Conservation (phyloP, 495 filamentous ascomycete species). For the Penicillium atrosanguineum region DNA sequence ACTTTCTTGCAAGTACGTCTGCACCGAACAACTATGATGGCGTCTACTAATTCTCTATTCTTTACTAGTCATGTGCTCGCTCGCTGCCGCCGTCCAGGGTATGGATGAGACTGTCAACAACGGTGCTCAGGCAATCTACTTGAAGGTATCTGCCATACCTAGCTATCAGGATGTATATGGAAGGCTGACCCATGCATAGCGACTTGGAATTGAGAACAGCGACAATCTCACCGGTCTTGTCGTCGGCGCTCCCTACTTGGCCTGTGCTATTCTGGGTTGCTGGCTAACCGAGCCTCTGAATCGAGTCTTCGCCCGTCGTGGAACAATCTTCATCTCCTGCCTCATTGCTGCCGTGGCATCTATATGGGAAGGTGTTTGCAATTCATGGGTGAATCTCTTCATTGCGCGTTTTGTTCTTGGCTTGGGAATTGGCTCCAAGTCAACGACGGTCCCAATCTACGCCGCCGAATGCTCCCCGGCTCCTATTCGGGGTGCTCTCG, state of each 20-base stretch:
- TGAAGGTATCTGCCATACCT: constrained; percentile 9
- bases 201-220: constrained; percentile 25
- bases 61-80: constrained; percentile 37
- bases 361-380: constrained; percentile 47
- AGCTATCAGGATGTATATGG: background rate
- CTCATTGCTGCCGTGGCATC: constrained; percentile 47
- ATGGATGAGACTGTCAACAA: constrained; percentile 81
- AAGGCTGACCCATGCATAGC: constrained; percentile 16
- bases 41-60: constrained; percentile 8
- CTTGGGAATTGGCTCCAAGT: constrained; percentile 60
- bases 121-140: constrained; percentile 70
- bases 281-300: constrained; percentile 59
- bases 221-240: constrained; percentile 43
- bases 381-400: constrained; percentile 53
- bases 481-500: constrained; percentile 56
- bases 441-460: constrained; percentile 57
- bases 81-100: constrained; percentile 57
- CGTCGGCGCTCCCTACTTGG: constrained; percentile 45
- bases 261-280: constrained; percentile 45
- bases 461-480: constrained; percentile 56
- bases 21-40: background rate
- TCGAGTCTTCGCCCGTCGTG: constrained; percentile 52
- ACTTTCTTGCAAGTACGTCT: constrained; percentile 52
- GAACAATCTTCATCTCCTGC: constrained; percentile 56
- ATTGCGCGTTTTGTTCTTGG: constrained; percentile 59